phyloP scores from a whole-genome alignment of 352 stramenopile species.

The Phytophthora pistaciae region DNA sequence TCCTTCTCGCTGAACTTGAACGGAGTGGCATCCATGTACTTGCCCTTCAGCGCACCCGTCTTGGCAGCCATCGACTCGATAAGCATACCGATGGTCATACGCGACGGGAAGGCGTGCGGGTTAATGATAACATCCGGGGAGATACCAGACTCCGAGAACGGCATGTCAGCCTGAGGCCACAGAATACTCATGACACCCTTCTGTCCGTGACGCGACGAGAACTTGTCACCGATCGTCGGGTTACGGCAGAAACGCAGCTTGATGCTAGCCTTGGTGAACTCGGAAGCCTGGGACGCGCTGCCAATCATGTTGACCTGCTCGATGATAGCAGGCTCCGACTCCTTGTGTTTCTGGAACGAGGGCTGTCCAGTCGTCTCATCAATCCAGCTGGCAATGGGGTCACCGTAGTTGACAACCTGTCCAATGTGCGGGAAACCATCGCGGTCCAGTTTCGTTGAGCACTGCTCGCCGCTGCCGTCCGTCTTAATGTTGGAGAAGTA shows the following conservation, averaged over 20 bases:
- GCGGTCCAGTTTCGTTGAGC: conserved; percentile 89
- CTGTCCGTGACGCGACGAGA: conserved; percentile 98
- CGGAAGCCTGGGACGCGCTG: conserved; percentile 66
- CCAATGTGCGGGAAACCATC: conserved; percentile 98
- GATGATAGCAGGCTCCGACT: conserved; percentile 97
- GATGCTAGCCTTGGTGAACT: conserved; percentile 92
- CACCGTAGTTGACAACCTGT: conserved; percentile 94
- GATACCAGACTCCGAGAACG: conserved; percentile 99
- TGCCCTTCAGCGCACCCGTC: conserved; percentile 97
- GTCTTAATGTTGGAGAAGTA: conserved; percentile 95
- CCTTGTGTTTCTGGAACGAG: conserved; percentile 97
- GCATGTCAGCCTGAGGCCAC: conserved; percentile 99
- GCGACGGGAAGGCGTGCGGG: conserved; percentile 97
- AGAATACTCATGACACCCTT: conserved; percentile 99
- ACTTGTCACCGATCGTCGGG: conserved; percentile 99
- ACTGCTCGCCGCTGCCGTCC: conserved; percentile 69
- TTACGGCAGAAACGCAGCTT: conserved; percentile 99
- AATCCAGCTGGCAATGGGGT: conserved; percentile 97
- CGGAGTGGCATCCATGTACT: conserved; percentile 98
- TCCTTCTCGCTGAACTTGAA: conserved; percentile 99
- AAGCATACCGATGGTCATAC: conserved; percentile 97
- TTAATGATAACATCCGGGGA: conserved; percentile 99
- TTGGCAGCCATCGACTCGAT: conserved; percentile 99
- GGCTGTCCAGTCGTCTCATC: conserved; percentile 94
- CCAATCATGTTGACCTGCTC: conserved; percentile 94